A percentile compares a stretch with the other conserved stretches of the same genome.
These are phyloP conservation scores for Fomes fomentarius DNA, from an alignment of 1,284 basidiomycete genomes.

Conservation along the genomic window DNA sequence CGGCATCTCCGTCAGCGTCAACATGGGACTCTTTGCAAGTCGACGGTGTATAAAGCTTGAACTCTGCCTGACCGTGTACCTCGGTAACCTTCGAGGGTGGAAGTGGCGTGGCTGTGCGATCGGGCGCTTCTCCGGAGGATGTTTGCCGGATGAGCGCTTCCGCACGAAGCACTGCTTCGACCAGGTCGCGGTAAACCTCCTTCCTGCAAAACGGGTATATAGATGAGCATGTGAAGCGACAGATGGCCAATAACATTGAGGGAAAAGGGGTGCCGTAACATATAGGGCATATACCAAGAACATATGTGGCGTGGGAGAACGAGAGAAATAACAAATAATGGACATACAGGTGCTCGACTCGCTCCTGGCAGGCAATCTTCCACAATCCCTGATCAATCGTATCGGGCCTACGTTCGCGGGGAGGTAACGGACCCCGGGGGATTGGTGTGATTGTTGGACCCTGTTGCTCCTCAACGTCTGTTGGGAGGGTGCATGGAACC, in stretches of 20 bases:
- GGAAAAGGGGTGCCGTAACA: not conserved
- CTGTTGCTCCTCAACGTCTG: not conserved
- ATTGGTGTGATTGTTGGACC: constrained; percentile 9
- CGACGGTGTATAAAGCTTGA: constrained; percentile 20
- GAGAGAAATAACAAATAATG: not conserved
- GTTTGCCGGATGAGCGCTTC: constrained; percentile 5
- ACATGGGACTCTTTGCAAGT: constrained; percentile 2
- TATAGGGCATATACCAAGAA: not conserved
- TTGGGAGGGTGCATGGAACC: not conserved
- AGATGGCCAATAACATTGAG: not conserved
- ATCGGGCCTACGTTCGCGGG: constrained; percentile 5
- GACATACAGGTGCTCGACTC: constrained; percentile 21
- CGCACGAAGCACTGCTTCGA: constrained; percentile 18
- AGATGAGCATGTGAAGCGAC: not conserved
- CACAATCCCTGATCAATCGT: constrained; percentile 16
- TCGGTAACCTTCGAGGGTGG: not conserved
- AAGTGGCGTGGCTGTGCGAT: not conserved
- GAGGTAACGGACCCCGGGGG: not conserved
- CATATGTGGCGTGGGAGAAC: not conserved
- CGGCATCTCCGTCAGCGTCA: constrained; percentile 12
- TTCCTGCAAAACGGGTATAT: constrained; percentile 3
- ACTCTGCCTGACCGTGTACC: not conserved
- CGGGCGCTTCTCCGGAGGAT: not conserved
- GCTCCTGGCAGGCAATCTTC: constrained; percentile 22
- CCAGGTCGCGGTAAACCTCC: constrained; percentile 10